Evolutionary conservation across 2,329 filamentous ascomycete species (phyloP).

Genomic region (Ustulina deusta): DNA sequence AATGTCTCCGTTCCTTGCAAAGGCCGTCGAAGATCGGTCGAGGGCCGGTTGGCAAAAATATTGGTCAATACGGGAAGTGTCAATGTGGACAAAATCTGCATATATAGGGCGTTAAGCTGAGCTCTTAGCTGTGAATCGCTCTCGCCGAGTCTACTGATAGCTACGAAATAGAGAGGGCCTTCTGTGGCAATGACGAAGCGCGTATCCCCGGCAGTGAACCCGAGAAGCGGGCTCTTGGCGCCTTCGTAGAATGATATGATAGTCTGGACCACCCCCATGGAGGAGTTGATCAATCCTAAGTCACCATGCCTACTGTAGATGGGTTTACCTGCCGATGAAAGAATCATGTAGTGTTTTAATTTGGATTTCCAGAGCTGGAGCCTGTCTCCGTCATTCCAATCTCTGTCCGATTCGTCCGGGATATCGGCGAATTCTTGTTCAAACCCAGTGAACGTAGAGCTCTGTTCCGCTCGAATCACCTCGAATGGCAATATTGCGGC

Average conservation of each 20-base stretch:
- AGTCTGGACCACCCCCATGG: conserved; percentile 94
- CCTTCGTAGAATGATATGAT: conserved; percentile 97
- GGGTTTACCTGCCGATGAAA: conserved; percentile 95
- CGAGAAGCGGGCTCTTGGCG: conserved; percentile 78
- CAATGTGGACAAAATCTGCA: conserved; percentile 96
- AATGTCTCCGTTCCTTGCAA: conserved; percentile 92
- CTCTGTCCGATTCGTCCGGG: conserved; percentile 63
- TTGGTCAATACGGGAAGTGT: conserved; percentile 88
- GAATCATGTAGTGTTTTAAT: conserved; percentile 95
- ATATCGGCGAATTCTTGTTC: conserved; percentile 82
- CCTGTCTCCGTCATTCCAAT: conserved; percentile 66
- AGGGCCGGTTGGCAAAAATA: conserved; percentile 90
- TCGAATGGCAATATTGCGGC: conserved; percentile 72
- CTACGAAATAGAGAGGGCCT: conserved; percentile 91
- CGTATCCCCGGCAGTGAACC: conserved; percentile 87
- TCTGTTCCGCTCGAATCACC: conserved; percentile 55
- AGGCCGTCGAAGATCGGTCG: conserved; percentile 91
- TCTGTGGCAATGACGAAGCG: conserved; percentile 88
- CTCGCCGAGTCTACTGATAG: conserved; percentile 91
- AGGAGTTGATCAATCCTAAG: conserved; percentile 87
- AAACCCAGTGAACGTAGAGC: conserved; percentile 74
- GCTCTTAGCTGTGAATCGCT: conserved; percentile 87
- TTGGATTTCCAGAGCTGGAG: conserved; percentile 88
- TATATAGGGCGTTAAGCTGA: conserved; percentile 94
- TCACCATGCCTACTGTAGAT: conserved; percentile 97